Percentiles rank a stretch among this genome's conserved stretches.
phyloP scores from a whole-genome alignment of 495 filamentous ascomycete species.

The Glonium stellatum region DNA sequence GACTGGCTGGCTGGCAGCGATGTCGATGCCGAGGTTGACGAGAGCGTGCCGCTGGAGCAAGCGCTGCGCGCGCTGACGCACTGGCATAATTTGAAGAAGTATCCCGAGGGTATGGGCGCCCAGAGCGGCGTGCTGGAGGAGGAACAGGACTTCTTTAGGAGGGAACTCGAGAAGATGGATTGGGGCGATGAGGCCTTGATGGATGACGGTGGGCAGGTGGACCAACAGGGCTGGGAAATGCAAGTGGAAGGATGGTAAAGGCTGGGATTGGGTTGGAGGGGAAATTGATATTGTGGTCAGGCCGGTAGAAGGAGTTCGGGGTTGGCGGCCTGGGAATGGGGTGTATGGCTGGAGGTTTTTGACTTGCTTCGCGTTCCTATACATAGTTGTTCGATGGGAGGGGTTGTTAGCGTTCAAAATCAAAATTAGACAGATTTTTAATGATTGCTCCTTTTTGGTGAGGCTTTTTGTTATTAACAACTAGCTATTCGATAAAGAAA shows the following conservation, averaged over 20 bases:
- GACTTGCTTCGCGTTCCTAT: no score
- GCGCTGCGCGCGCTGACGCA: constrained; percentile 78
- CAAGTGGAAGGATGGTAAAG: constrained; percentile 28
- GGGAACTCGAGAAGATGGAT: constrained; percentile 81
- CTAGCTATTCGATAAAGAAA: no score
- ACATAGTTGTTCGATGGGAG: no score
- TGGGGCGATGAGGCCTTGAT: constrained; percentile 35
- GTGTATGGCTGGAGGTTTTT: no score
- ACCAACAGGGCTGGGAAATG: constrained; percentile 26
- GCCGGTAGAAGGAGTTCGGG: neutral
- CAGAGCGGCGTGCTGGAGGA: constrained; percentile 57
- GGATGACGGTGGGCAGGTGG: constrained; percentile 11
- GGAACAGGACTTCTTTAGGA: constrained; percentile 81
- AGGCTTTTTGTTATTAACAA: no score
- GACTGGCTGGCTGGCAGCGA: constrained; percentile 92
- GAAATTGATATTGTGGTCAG: neutral
- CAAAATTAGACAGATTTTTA: no score
- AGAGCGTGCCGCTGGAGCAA: constrained; percentile 83
- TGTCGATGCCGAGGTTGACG: constrained; percentile 86
- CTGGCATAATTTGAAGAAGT: constrained; percentile 82
- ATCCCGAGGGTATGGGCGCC: constrained; percentile 72
- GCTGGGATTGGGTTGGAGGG: neutral
- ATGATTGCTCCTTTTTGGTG: no score
- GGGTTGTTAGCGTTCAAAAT: no score
- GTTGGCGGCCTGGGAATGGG: no score